phyloP scores from a whole-genome alignment of 1,284 basidiomycete species.

The Kwoniella shivajii region DNA sequence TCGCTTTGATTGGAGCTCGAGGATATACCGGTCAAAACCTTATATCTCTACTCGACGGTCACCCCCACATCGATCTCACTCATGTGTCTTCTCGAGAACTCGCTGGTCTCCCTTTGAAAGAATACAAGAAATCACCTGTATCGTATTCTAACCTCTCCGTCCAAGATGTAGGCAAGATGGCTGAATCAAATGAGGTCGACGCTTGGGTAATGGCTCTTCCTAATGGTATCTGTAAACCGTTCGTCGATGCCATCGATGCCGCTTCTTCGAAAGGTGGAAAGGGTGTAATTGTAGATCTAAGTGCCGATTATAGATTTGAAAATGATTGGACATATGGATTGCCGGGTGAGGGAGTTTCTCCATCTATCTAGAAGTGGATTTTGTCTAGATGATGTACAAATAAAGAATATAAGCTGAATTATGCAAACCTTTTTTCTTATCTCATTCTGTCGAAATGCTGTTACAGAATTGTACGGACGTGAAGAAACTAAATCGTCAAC shows the following conservation, averaged over 20 bases:
- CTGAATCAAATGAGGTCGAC: constrained; percentile 83
- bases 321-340: constrained; percentile 95
- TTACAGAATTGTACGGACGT: constrained; percentile 84
- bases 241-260: constrained; percentile 91
- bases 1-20: constrained; percentile 94
- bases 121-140: constrained; percentile 78
- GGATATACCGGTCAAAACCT: constrained; percentile 92
- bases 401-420: constrained; percentile 28
- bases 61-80: constrained; percentile 84
- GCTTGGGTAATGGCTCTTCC: constrained; percentile 98
- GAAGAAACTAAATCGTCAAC: constrained; percentile 68
- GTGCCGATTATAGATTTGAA: constrained; percentile 96
- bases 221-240: constrained; percentile 95
- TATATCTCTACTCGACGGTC: constrained; percentile 77
- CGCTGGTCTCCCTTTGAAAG: constrained; percentile 75
- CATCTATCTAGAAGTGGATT: constrained; percentile 12
- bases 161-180: constrained; percentile 80
- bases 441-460: not conserved
- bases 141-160: constrained; percentile 77
- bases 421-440: constrained; percentile 11
- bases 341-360: constrained; percentile 77
- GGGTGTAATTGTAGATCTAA: constrained; percentile 82
- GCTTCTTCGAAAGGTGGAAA: constrained; percentile 62
- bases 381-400: not conserved
- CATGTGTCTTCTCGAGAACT: constrained; percentile 97